These are phyloP conservation scores for Penicillium diatomitis DNA, from an alignment of 495 filamentous ascomycete species.

Conservation along the genomic window DNA sequence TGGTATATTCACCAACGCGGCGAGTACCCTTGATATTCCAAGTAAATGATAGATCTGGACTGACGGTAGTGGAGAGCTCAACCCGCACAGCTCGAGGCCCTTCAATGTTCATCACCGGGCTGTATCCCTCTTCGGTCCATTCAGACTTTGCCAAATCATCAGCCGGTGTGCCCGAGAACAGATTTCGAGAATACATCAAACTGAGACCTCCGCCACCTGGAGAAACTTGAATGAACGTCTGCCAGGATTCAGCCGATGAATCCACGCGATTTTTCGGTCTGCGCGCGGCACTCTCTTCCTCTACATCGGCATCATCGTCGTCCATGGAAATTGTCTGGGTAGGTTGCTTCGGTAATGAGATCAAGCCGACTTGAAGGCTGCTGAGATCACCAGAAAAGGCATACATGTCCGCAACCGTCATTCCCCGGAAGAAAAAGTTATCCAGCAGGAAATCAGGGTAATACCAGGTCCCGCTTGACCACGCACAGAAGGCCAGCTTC, in stretches of 20 bases:
- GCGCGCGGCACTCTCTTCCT: constrained; percentile 11
- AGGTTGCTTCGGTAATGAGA: constrained; percentile 15
- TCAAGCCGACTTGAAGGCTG: constrained; percentile 27
- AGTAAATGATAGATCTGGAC: constrained; percentile 15
- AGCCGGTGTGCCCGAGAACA: constrained; percentile 31
- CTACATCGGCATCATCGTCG: constrained; percentile 22
- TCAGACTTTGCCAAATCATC: constrained; percentile 26
- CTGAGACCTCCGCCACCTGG: constrained; percentile 21
- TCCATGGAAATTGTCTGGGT: constrained; percentile 6
- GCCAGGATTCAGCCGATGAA: constrained; percentile 28
- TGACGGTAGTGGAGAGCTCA: constrained; percentile 17
- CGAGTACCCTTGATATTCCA: constrained; percentile 34
- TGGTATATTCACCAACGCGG: constrained; percentile 28
- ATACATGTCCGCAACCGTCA: constrained; percentile 14
- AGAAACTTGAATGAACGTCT: constrained; percentile 16
- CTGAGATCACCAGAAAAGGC: constrained; percentile 14
- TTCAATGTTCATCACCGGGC: constrained; percentile 20
- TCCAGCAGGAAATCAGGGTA: constrained; percentile 27
- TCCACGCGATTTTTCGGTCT: constrained; percentile 10
- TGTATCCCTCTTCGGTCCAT: constrained; percentile 37
- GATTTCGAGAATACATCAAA: constrained; percentile 31
- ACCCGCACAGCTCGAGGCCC: constrained; percentile 29
- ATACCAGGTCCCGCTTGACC: constrained; percentile 26
- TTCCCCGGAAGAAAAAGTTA: constrained; percentile 15
- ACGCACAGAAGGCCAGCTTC: constrained; percentile 25